These are phyloP conservation scores for Trypethelium eluteriae DNA, from an alignment of 495 filamentous ascomycete species.

Conservation along the genomic window DNA sequence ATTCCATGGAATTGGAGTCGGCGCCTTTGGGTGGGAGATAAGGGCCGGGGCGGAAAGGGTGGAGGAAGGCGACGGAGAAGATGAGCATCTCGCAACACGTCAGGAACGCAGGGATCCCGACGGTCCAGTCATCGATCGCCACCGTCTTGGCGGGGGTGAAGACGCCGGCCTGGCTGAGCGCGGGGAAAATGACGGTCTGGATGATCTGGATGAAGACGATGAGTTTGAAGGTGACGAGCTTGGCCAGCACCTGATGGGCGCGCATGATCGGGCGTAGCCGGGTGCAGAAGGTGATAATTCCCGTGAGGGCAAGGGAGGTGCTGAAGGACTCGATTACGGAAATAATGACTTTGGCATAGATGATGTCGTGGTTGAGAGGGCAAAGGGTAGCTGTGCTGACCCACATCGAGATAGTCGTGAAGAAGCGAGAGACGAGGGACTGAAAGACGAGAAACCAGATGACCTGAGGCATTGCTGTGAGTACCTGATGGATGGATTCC, in stretches of 20 bases:
- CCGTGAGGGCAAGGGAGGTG: constrained; percentile 8
- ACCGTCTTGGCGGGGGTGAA: constrained; percentile 12
- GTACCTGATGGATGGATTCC: not conserved
- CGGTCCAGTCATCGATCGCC: constrained; percentile 11
- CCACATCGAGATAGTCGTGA: constrained; percentile 13
- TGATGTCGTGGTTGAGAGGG: constrained; percentile 12
- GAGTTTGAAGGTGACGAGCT: constrained; percentile 16
- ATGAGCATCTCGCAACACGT: constrained; percentile 19
- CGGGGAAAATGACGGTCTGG: constrained; percentile 15
- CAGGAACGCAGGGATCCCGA: constrained; percentile 16
- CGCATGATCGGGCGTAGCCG: constrained; percentile 11
- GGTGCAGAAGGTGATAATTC: constrained; percentile 5
- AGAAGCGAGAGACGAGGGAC: constrained; percentile 11
- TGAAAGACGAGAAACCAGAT: constrained; percentile 19
- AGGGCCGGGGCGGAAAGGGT: constrained; percentile 8
- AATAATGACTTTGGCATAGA: constrained; percentile 7
- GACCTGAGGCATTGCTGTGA: not conserved
- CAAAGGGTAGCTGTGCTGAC: constrained; percentile 9
- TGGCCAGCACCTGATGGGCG: constrained; percentile 2
- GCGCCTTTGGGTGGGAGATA: constrained; percentile 13
- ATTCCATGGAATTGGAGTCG: constrained; percentile 1
- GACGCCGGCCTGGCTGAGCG: constrained; percentile 2
- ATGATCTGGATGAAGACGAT: constrained; percentile 16
- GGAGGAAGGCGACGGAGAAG: constrained; percentile 14
- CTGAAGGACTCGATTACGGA: constrained; percentile 9